phyloP scores from a whole-genome alignment of 345 rosid genomes.

The Citrus cavaleriei region DNA sequence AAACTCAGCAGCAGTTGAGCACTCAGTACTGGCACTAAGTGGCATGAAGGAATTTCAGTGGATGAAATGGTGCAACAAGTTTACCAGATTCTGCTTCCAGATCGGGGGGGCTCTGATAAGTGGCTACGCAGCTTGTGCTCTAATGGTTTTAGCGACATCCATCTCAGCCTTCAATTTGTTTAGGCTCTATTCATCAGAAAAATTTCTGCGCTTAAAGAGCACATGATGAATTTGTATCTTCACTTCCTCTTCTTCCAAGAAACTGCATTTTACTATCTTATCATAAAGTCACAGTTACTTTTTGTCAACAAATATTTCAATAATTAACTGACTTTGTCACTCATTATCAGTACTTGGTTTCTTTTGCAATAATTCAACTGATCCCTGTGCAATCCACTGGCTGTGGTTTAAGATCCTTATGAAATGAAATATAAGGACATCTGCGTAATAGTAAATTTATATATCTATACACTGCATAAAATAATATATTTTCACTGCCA shows the following conservation, averaged over 20 bases:
- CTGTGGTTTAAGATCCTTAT: too few species aligned
- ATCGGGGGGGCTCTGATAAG: slow-evolving; percentile 46
- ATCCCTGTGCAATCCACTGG: too few species aligned
- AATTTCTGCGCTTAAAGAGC: slow-evolving; percentile 38
- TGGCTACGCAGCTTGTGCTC: slow-evolving; percentile 27
- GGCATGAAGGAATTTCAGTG: slow-evolving; percentile 58
- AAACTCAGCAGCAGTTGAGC: slow-evolving; percentile 38
- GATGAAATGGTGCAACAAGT: slow-evolving; percentile 68
- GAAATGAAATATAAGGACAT: too few species aligned
- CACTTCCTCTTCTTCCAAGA: not conserved
- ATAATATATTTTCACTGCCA: too few species aligned
- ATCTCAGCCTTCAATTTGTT: slow-evolving; percentile 66
- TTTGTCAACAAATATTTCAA: too few species aligned
- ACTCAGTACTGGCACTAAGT: slow-evolving; percentile 37
- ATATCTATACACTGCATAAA: too few species aligned
- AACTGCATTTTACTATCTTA: not conserved
- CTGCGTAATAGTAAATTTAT: too few species aligned
- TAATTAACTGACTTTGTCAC: too few species aligned
- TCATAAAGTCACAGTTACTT: not conserved
- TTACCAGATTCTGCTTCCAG: slow-evolving; percentile 64
- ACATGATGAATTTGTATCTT: not conserved
- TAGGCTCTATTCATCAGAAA: slow-evolving; percentile 57
- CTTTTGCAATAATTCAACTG: too few species aligned
- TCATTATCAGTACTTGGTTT: too few species aligned
- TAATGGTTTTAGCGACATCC: slow-evolving; percentile 36